These are phyloP conservation scores for Choanephora cucurbitarum DNA, from an alignment of 371 early-diverging fungal genomes.

Conservation along the genomic window DNA sequence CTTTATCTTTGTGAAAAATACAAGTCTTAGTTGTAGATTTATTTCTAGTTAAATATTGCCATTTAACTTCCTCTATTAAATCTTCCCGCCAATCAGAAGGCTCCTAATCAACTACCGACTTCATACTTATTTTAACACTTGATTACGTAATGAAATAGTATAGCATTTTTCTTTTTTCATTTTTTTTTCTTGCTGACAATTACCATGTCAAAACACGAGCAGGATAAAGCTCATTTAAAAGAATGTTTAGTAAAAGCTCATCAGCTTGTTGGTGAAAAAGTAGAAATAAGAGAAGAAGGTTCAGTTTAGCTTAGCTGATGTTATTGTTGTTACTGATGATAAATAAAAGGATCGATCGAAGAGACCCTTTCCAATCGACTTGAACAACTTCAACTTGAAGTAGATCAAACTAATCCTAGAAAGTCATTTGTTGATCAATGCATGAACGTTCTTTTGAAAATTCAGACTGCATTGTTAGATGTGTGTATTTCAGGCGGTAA, in stretches of 20 bases:
- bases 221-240: constrained; percentile 16
- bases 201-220: constrained; percentile 26
- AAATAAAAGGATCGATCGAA: constrained; percentile 25
- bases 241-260: constrained; percentile 17
- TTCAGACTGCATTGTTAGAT: constrained; percentile 28
- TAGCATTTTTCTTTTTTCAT: background rate
- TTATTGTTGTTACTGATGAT: background rate
- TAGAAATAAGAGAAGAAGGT: constrained; percentile 26
- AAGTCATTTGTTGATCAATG: constrained; percentile 34
- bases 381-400: constrained; percentile 10
- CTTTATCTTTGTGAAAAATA: too few relatives aligned
- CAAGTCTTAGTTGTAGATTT: too few relatives aligned
- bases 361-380: constrained; percentile 18
- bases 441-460: constrained; percentile 25
- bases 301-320: too few relatives aligned
- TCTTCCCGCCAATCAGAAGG: too few relatives aligned
- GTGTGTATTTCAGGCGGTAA: constrained; percentile 27
- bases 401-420: constrained; percentile 14
- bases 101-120: too few relatives aligned
- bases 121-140: too few relatives aligned
- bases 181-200: constrained; percentile 1
- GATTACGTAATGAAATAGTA: too few relatives aligned
- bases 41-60: too few relatives aligned
- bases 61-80: too few relatives aligned
- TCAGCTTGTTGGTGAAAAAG: constrained; percentile 25